A percentile compares a stretch with the other conserved stretches of the same genome.
These are phyloP conservation scores for Dichotomopilus funicola DNA, from an alignment of 2,329 filamentous ascomycete species.

Conservation along the genomic window DNA sequence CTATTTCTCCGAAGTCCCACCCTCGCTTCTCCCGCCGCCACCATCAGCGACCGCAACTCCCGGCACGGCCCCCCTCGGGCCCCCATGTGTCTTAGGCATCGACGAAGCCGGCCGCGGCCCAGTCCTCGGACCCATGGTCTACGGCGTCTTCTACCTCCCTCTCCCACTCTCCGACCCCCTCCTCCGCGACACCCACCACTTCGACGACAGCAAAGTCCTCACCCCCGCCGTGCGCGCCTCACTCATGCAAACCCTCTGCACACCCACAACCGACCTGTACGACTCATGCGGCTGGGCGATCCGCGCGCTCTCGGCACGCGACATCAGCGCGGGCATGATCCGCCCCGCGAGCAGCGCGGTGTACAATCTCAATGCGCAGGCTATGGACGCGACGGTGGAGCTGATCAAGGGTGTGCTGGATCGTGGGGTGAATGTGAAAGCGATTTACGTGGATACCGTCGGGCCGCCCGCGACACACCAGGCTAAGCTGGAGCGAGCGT, in stretches of 20 bases:
- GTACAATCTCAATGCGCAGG: constrained; percentile 95
- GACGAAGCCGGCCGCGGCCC: constrained; percentile 93
- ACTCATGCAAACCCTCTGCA: constrained; percentile 67
- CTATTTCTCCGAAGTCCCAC: constrained; percentile 64
- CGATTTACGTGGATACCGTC: constrained; percentile 95
- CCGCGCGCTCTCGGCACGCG: constrained; percentile 70
- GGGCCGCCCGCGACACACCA: constrained; percentile 80
- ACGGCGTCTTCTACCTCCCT: constrained; percentile 69
- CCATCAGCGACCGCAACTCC: constrained; percentile 16
- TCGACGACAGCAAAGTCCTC: constrained; percentile 92
- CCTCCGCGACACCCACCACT: constrained; percentile 72
- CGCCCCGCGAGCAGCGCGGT: constrained; percentile 45
- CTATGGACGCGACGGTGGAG: constrained; percentile 82
- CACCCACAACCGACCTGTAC: constrained; percentile 44
- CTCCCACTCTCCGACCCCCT: constrained; percentile 63
- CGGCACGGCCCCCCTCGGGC: constrained; percentile 19
- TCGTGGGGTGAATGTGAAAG: constrained; percentile 71
- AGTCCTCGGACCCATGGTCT: constrained; percentile 78
- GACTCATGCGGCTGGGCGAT: constrained; percentile 73
- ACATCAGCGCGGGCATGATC: constrained; percentile 76
- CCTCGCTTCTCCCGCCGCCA: constrained; percentile 44
- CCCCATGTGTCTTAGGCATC: constrained; percentile 73
- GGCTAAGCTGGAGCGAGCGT: constrained; percentile 72
- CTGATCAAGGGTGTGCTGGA: constrained; percentile 73
- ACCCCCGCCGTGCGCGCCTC: constrained; percentile 69